These are phyloP conservation scores for Aspergillus fijiensis DNA, from an alignment of 2,329 filamentous ascomycete genomes.

Conservation along the genomic window DNA sequence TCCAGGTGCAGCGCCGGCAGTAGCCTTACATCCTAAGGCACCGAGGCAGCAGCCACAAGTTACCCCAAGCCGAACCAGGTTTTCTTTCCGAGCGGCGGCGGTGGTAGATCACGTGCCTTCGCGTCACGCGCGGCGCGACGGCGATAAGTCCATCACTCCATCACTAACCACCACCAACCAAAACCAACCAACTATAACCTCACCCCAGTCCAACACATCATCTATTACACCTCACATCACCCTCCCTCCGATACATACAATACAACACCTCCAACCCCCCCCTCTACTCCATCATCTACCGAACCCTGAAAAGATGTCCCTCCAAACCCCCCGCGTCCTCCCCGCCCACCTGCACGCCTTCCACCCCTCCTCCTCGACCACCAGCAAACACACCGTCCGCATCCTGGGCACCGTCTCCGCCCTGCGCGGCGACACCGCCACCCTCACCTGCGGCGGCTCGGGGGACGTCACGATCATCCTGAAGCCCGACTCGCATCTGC, in stretches of 20 bases:
- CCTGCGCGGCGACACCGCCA: constrained; percentile 75
- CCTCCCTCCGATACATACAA: no score
- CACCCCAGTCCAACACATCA: no score
- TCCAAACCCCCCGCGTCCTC: constrained; percentile 79
- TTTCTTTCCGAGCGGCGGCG: no score
- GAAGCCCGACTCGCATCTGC: constrained; percentile 56
- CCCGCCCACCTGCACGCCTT: constrained; percentile 76
- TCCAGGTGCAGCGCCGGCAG: no score
- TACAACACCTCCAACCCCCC: no score
- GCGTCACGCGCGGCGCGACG: neutral
- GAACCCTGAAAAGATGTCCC: constrained; percentile 49
- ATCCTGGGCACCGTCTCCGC: constrained; percentile 82
- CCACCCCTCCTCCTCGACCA: constrained; percentile 48
- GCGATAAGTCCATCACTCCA: no score
- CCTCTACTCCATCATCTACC: no score
- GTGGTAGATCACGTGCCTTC: neutral
- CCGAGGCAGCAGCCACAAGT: no score
- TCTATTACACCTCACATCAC: no score
- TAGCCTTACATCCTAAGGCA: no score
- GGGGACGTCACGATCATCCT: constrained; percentile 73
- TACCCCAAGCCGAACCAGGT: no score
- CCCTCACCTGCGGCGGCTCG: constrained; percentile 67
- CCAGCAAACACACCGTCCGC: constrained; percentile 65
- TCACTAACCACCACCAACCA: neutral
- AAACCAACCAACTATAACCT: neutral